Base-by-base conservation (phyloP, 164 flowering plant species). In the Taxillus chinensis region DNA sequence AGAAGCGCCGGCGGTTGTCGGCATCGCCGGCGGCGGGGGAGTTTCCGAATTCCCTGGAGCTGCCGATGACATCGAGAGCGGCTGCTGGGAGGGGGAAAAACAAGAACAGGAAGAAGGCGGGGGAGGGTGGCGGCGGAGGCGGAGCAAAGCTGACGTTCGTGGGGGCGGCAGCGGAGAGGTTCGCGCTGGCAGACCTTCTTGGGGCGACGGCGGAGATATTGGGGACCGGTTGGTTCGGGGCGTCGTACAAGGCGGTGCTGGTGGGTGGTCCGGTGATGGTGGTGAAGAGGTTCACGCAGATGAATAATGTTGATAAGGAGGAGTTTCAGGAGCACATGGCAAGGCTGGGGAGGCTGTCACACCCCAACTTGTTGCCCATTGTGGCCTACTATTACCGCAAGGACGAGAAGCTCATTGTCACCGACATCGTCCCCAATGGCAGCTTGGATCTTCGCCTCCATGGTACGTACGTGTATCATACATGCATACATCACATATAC, bases 311-410 rank as follows among this genome's bases (percentile, higher is more conserved):
- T 1, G 86, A 81, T 0, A 82, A 66, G 65, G 93, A 86, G 37
- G 96, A 85, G 56, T 92, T 92, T 64, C 83, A 85, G 43, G 89
- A 86, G 55, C 91, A 92, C 53, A 86, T 92, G 96, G 85, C 82
- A 61, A 82, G 87, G 69, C 39, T 92, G 0, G 96, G 93, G 7
- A 81, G 80, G 68, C 68, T 90, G 41, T 57, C 59, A 0, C 95
- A 93, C 72, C 80, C 81, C 4, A 93, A 93, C 49, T 53, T 92
- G 64, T 74, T 86, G 13, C 82, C 96, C 37, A 69, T 90, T 39
- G 84, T 88, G 46, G 93, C 96, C 14, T 92, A 75, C 64, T 85
- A 85, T 63, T 90, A 83, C 43, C 74, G 86, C 59, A 85, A 78
- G 53, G 96, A 90, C 61, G 98, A 92, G 76, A 90, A 92, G 81